Evolutionary conservation across 148 eudicot species (phyloP), one percentile per base, ranked within the genome.

Genomic region (Drosera capensis): DNA sequence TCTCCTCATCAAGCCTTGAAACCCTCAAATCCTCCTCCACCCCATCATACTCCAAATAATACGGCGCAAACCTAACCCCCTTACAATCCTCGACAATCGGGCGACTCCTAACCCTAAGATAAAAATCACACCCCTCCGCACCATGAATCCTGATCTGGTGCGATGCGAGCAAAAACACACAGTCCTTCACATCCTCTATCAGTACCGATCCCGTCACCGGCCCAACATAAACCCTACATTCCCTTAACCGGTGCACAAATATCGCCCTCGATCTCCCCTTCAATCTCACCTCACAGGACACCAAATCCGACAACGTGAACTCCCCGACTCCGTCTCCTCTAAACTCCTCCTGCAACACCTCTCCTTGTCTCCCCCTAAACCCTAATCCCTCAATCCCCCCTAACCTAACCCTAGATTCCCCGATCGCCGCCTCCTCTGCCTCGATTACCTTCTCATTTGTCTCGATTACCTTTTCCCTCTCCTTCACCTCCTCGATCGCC

Each of bases 91-190:
- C 96, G 20, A 87, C 74, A 22, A 87, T 82, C 6, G 96, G 96
- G 23, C 75, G 72, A 59, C 96, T 87, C 54, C 96, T 59, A 8
- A 70, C 88, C 57, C 94, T 64, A 54, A 82, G 58, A 64, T 82
- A 79, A 57, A 82, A 82, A 49, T 82, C 94, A 72, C 85, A 69
- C 13, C 34, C 47, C 36, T 51, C 76, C 1, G 96, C 88, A 60
- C 71, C 68, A 70, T 82, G 96, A 60, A 82, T 67, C 79, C 96
- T 69, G 21, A 86, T 82, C 55, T 86, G 96, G 58, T 86, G 96
- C 7, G 96, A 86, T 0, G 94, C 94, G 68, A 86, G 44, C 43
- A 78, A 66, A 24, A 82, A 74, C 14, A 72, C 65, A 57, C 82
- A 79, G 8, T 49, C 73, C 37, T 76, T 80, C 26, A 61, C 96